These are phyloP conservation scores for Claviceps arundinis DNA, from an alignment of 2,329 filamentous ascomycete genomes.

Conservation along the genomic window DNA sequence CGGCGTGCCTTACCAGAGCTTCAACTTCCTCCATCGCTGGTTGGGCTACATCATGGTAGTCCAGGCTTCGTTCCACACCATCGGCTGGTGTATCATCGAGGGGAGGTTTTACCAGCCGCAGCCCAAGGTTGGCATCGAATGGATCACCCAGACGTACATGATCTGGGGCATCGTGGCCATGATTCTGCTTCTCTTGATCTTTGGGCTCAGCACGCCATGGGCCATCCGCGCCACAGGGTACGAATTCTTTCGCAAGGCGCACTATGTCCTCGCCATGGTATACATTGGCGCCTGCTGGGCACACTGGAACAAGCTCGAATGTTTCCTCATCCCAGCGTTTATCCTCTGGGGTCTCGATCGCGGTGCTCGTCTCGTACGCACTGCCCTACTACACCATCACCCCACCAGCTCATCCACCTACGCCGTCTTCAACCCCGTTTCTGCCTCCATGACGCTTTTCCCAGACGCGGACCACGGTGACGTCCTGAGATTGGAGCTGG, in stretches of 20 bases:
- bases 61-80: slow-evolving; percentile 55
- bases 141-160: slow-evolving; percentile 53
- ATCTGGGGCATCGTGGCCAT: slow-evolving; percentile 62
- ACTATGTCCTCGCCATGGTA: slow-evolving; percentile 59
- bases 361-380: slow-evolving; percentile 42
- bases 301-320: slow-evolving; percentile 56
- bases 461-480: slow-evolving; percentile 43
- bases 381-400: slow-evolving; percentile 46
- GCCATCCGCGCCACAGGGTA: slow-evolving; percentile 57
- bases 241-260: slow-evolving; percentile 63
- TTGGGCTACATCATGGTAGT: slow-evolving; percentile 58
- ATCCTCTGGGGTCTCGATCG: slow-evolving; percentile 54
- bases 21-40: slow-evolving; percentile 70
- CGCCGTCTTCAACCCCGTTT: slow-evolving; percentile 38
- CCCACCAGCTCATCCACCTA: slow-evolving; percentile 22
- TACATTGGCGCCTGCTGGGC: slow-evolving; percentile 66
- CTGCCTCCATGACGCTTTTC: slow-evolving; percentile 34
- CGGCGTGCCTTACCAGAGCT: slow-evolving; percentile 61
- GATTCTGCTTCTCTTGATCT: slow-evolving; percentile 46
- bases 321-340: slow-evolving; percentile 55
- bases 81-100: slow-evolving; percentile 58
- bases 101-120: slow-evolving; percentile 57
- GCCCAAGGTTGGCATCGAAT: slow-evolving; percentile 41
- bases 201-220: slow-evolving; percentile 40
- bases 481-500: slow-evolving; percentile 53